A percentile compares a stretch with the other conserved stretches of the same genome.
Conservation (phyloP, 2,329 filamentous ascomycete genomes). For the Fusarium sp. region DNA sequence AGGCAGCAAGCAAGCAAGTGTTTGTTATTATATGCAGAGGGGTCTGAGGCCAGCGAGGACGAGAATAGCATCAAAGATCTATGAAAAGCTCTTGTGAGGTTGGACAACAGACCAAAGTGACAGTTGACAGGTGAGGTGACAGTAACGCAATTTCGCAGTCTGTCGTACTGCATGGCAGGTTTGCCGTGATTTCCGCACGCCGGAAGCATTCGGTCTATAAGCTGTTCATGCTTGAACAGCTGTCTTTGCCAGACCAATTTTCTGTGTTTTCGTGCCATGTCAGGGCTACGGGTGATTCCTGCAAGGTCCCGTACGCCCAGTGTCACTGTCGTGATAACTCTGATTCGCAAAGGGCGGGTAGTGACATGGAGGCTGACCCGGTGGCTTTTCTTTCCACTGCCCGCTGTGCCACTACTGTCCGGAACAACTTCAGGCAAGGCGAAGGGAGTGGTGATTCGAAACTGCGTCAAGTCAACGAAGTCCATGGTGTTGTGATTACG, state of each 20-base stretch:
- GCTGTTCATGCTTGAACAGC: not conserved
- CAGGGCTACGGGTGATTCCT: slow-evolving; percentile 15
- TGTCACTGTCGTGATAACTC: slow-evolving; percentile 17
- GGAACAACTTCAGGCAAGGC: not conserved
- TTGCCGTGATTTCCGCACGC: slow-evolving; percentile 13
- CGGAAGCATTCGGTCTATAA: not conserved
- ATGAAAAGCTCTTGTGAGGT: slow-evolving; percentile 16
- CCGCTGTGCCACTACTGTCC: slow-evolving; percentile 3
- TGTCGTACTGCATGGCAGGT: slow-evolving; percentile 15
- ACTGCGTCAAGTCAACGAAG: slow-evolving; percentile 23
- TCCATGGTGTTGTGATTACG: slow-evolving; percentile 31
- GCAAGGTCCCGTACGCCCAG: slow-evolving; percentile 31
- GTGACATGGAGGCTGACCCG: slow-evolving; percentile 25
- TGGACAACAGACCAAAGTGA: not conserved
- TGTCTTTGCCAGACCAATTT: not conserved
- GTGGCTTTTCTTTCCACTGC: slow-evolving; percentile 12
- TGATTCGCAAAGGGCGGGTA: slow-evolving; percentile 31
- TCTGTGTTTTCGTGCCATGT: slow-evolving; percentile 19
- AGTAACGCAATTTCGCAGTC: slow-evolving; percentile 7
- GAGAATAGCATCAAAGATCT: slow-evolving; percentile 23
- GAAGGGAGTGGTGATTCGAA: slow-evolving; percentile 38
- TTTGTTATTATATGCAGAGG: not conserved
- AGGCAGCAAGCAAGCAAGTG: not conserved
- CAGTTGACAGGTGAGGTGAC: not conserved
- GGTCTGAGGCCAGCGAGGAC: not conserved